Evolutionary conservation across 345 rosid species (phyloP), one percentile per base, ranked within the genome.

Genomic region (Aethionema arabicum): DNA sequence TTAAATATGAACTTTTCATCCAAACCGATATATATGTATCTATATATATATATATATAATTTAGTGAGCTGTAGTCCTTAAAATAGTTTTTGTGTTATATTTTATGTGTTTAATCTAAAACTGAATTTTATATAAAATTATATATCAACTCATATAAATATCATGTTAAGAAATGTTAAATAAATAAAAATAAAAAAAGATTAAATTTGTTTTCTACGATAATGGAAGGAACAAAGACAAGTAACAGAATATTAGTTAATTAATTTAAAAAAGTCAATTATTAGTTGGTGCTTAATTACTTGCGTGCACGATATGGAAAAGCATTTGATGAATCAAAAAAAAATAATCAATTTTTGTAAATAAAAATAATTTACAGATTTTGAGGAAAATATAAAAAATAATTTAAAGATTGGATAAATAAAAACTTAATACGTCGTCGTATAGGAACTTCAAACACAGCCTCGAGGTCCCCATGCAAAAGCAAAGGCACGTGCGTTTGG

Each of bases 401-500:
- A 21, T 21, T 21, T 21, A 1, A 21, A 21, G 27, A 21, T 21
- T 21, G 27, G 27, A 21, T 21, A 21, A 8, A 35, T 35, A 30
- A 27, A 40, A 15, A 7, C n/a, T 4, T 5, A 7, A 47, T 31
- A 29, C 33, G 37, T 41, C 66, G 11, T 13, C 38, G 39, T 55
- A 42, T n/a, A 36, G 7, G 38, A 58, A 45, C 42, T 43, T 58
- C 61, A 65, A 52, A 48, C 33, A 33, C 50, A 35, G 65, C 59
- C 33, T 30, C 56, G 52, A 65, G 49, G 66, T 58, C 56, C 74
- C 78, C 77, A 61, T 29, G 62, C 59, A 72, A 69, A 21, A 39
- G 74, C 83, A 76, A 75, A 29, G 52, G 74, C 90, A 82, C 85
- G 90, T 82, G 90, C 77, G 69, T 67, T 45, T 60, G 56, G 37